Conservation (phyloP, 164 flowering plant species). For the Euptelea pleiosperma region DNA sequence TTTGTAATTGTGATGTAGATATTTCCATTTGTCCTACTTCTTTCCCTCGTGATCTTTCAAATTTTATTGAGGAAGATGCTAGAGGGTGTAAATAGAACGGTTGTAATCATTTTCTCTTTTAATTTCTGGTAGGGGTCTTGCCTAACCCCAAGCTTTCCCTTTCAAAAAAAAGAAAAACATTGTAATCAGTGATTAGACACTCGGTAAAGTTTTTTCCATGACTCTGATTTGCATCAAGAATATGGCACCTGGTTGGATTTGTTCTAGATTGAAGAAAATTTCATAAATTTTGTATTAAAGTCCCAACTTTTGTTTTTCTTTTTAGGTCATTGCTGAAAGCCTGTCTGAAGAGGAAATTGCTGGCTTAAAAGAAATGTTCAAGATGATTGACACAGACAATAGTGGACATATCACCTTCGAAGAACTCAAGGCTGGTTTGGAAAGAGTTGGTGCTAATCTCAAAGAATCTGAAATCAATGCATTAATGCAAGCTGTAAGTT, state of each 20-base stretch:
- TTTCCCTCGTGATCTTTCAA: too few species aligned
- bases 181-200: background rate
- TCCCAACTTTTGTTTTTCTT: background rate
- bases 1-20: too few species aligned
- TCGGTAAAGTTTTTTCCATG: background rate
- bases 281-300: too few species aligned
- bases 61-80: too few species aligned
- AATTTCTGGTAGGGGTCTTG: too few species aligned
- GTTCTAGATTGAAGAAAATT: background rate
- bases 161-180: too few species aligned
- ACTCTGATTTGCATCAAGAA: background rate
- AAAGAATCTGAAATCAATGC: conserved; percentile 49
- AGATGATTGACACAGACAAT: conserved; percentile 61
- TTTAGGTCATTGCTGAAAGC: conserved; percentile 57
- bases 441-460: conserved; percentile 53
- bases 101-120: too few species aligned
- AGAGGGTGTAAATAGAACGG: too few species aligned
- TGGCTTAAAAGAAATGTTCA: conserved; percentile 66
- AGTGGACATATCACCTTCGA: conserved; percentile 60
- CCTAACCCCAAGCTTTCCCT: too few species aligned
- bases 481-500: conserved; percentile 62
- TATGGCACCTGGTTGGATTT: background rate
- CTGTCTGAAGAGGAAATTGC: conserved; percentile 72
- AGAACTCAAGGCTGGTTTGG: conserved; percentile 57
- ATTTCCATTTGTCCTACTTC: too few species aligned